Conservation (phyloP, 2,329 filamentous ascomycete genomes). For the Aspergillus intermedius region DNA sequence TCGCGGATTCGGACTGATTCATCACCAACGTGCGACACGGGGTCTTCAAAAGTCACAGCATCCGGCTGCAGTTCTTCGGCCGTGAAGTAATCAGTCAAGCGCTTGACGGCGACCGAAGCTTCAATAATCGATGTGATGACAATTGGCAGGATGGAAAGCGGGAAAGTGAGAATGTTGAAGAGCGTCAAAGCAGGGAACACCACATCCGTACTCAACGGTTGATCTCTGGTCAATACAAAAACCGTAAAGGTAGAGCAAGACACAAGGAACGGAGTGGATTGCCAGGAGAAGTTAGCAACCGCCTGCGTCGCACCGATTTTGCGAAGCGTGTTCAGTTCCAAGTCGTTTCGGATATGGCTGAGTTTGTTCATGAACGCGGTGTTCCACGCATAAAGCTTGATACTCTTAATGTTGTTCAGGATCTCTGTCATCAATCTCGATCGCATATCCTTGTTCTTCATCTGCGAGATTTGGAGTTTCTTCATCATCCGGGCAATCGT, state of each 20-base stretch:
- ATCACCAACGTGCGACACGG: slow-evolving; percentile 71
- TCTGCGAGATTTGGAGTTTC: slow-evolving; percentile 86
- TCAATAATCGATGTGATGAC: slow-evolving; percentile 96
- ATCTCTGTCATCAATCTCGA: slow-evolving; percentile 95
- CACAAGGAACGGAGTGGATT: slow-evolving; percentile 91
- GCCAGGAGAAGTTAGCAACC: slow-evolving; percentile 96
- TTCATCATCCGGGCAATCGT: slow-evolving; percentile 91
- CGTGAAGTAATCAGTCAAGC: slow-evolving; percentile 74
- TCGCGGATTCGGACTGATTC: slow-evolving; percentile 78
- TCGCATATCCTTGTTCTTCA: slow-evolving; percentile 97
- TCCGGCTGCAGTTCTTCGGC: slow-evolving; percentile 87
- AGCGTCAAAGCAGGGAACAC: slow-evolving; percentile 89
- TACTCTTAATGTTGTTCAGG: slow-evolving; percentile 98
- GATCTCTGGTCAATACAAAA: slow-evolving; percentile 77
- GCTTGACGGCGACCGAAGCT: slow-evolving; percentile 82
- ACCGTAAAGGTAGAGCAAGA: slow-evolving; percentile 95
- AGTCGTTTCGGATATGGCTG: slow-evolving; percentile 90
- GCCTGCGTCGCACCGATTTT: slow-evolving; percentile 94
- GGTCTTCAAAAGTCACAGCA: slow-evolving; percentile 64
- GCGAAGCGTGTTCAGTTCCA: slow-evolving; percentile 87
- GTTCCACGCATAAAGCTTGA: slow-evolving; percentile 98
- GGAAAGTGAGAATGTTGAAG: slow-evolving; percentile 95
- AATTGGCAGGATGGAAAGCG: slow-evolving; percentile 89
- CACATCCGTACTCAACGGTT: slow-evolving; percentile 83
- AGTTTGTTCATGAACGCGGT: slow-evolving; percentile 96